A percentile compares a stretch with the other conserved stretches of the same genome.
phyloP scores from a whole-genome alignment of 23 red algal genomes.

The Gracilaria vermiculophylla region DNA sequence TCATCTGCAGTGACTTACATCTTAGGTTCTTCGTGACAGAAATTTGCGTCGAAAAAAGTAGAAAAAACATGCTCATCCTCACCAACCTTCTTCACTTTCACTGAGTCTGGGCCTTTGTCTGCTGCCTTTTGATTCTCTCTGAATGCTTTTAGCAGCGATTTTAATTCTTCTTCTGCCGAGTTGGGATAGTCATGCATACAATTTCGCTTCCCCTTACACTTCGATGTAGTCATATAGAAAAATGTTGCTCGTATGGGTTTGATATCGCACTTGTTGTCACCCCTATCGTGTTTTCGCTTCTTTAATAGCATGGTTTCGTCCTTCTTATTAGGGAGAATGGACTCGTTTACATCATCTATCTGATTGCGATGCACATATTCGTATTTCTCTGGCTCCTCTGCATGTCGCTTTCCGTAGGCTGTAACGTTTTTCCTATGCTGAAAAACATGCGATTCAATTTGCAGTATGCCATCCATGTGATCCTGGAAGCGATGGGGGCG shows the following conservation, averaged over 20 bases:
- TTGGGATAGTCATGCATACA: background rate
- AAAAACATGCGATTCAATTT: background rate
- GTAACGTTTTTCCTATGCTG: conserved; percentile 26
- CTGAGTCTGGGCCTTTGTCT: too few species aligned
- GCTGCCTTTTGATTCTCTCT: background rate
- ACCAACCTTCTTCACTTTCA: background rate
- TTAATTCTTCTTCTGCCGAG: background rate
- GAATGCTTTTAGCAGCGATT: background rate
- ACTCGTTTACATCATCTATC: background rate
- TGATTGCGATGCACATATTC: background rate
- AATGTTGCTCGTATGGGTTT: background rate
- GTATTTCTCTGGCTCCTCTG: background rate
- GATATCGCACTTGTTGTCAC: background rate
- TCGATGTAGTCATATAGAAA: background rate
- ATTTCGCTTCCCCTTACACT: background rate
- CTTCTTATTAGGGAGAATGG: background rate
- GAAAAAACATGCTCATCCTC: background rate
- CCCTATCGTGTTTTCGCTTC: background rate
- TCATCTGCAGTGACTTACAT: background rate
- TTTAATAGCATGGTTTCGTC: background rate
- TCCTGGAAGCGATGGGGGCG: conserved; percentile 1
- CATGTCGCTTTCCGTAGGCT: background rate
- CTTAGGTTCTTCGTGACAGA: background rate
- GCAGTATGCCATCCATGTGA: background rate
- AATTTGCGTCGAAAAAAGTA: background rate